Base-by-base conservation (phyloP, 805 yeast species). In the Sugiyamaella qingdaonensis region DNA sequence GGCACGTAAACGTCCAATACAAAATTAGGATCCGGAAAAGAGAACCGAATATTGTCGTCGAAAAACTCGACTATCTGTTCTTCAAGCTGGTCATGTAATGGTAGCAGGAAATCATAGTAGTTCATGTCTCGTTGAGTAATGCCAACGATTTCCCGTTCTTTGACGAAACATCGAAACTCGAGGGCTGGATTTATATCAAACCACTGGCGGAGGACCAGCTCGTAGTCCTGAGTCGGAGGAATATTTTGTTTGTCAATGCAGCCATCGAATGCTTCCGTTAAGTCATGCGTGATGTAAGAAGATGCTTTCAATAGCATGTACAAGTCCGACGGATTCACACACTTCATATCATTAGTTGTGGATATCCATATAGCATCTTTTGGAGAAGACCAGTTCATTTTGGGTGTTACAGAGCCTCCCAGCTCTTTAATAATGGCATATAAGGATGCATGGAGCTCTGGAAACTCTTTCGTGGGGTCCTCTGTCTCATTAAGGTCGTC, bases 331-430 rank as follows among this genome's bases (percentile, higher is more conserved):
- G 85, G 81, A 32, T 77, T 78, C 13, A 71, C 74, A 63, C 98
- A 91, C 62, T 80, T 78, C 78, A 86, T 78, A 2, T 88, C 77
- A 62, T 88, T 87, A 32, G 86, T 82, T 2, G 94, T 78, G 62
- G 86, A 71, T 18, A 94, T 92, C 99, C 98, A 94, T 0, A 84
- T 79, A 1, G 98, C 88, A 70, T 94, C 99, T 64, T 84, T 85
- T 1, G 99, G 99, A 1, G 97, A 86, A 0, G 97, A 89, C 99
- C 99, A 94, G 73, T 94, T 94, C 60, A 92, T 72, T 64, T 94
- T 94, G 1, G 98, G 98, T 1, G 88, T 77, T 1, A 90, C 88
- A 1, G 80, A 71, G 0, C 86, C 85, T 46, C 78, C 65, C 10
- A 72, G 71, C 42, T 75, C 72, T 2, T 58, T 55, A 11, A 94